phyloP scores from a whole-genome alignment of 2,329 filamentous ascomycete species.

The Kalaharituber pfeilii region DNA sequence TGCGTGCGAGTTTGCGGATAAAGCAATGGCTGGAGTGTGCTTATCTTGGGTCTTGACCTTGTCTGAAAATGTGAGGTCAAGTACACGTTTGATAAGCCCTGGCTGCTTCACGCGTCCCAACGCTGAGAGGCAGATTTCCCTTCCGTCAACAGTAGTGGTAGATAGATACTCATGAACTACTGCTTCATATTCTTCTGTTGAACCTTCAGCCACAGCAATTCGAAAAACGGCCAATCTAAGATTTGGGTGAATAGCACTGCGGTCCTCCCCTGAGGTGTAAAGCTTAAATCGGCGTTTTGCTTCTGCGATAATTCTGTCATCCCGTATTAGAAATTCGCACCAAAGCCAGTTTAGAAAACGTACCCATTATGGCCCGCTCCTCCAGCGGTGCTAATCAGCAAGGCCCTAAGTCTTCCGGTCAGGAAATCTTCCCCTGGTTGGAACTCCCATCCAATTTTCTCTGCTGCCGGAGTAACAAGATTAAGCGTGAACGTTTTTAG shows the following conservation, averaged over 20 bases:
- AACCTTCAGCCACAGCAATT: slow-evolving; percentile 57
- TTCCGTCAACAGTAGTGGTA: slow-evolving; percentile 75
- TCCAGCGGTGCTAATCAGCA: slow-evolving; percentile 60
- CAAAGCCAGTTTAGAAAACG: slow-evolving; percentile 20
- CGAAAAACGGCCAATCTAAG: slow-evolving; percentile 67
- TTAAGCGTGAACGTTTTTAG: slow-evolving; percentile 64
- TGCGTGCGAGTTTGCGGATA: slow-evolving; percentile 55
- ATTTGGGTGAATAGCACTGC: slow-evolving; percentile 58
- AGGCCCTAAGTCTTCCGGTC: slow-evolving; percentile 61
- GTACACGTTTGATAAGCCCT: slow-evolving; percentile 48
- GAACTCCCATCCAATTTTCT: slow-evolving; percentile 74
- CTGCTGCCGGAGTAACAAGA: slow-evolving; percentile 56
- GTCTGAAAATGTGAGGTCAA: slow-evolving; percentile 63
- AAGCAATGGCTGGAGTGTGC: slow-evolving; percentile 57
- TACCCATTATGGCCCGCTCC: slow-evolving; percentile 49
- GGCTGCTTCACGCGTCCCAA: slow-evolving; percentile 56
- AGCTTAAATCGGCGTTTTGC: slow-evolving; percentile 61
- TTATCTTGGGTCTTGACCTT: slow-evolving; percentile 75
- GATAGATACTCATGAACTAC: slow-evolving; percentile 72
- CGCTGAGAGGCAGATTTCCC: slow-evolving; percentile 62
- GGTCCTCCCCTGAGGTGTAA: slow-evolving; percentile 51
- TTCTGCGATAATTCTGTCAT: slow-evolving; percentile 46
- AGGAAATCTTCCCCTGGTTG: slow-evolving; percentile 64
- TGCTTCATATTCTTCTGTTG: slow-evolving; percentile 49
- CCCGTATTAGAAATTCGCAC: background rate